These are phyloP conservation scores for Rhodamnia argentea DNA, from an alignment of 345 rosid genomes.

Conservation along the genomic window DNA sequence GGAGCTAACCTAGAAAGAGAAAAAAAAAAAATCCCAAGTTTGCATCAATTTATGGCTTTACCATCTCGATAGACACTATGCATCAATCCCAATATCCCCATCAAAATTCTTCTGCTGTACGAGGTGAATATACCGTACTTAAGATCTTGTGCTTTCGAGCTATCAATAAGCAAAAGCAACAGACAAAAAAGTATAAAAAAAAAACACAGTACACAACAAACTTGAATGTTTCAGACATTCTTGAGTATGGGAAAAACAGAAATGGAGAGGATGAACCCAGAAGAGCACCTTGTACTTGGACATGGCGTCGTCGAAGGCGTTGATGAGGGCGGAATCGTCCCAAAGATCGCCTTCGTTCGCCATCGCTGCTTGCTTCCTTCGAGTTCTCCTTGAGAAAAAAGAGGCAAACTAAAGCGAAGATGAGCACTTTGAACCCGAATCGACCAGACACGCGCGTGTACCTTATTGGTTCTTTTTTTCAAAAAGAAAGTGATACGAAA, in stretches of 20 bases:
- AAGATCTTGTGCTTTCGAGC: not conserved
- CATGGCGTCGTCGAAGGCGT: slow-evolving; percentile 58
- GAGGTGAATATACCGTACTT: not conserved
- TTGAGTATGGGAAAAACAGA: not conserved
- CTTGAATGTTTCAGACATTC: too few relatives aligned
- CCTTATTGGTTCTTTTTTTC: not conserved
- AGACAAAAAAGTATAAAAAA: not conserved
- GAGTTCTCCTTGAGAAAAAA: not conserved
- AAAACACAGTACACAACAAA: not conserved
- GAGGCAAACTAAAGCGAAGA: not conserved
- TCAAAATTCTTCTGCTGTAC: not conserved
- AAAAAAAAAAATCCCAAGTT: not conserved
- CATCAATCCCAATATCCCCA: not conserved
- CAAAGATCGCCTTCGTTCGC: slow-evolving; percentile 42
- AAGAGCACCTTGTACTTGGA: slow-evolving; percentile 40
- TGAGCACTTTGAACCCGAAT: not conserved
- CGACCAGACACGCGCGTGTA: not conserved
- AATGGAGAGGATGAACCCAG: not conserved
- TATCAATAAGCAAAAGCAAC: not conserved
- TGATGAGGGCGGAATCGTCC: slow-evolving; percentile 54
- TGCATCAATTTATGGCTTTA: not conserved
- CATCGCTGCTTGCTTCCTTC: slow-evolving; percentile 10
- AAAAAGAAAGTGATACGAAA: not conserved
- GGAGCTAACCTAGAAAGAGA: not conserved
- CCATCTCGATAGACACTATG: not conserved